Base-by-base conservation (phyloP, 371 early-diverging fungal genomes). In the Zancudomyces culisetae region DNA sequence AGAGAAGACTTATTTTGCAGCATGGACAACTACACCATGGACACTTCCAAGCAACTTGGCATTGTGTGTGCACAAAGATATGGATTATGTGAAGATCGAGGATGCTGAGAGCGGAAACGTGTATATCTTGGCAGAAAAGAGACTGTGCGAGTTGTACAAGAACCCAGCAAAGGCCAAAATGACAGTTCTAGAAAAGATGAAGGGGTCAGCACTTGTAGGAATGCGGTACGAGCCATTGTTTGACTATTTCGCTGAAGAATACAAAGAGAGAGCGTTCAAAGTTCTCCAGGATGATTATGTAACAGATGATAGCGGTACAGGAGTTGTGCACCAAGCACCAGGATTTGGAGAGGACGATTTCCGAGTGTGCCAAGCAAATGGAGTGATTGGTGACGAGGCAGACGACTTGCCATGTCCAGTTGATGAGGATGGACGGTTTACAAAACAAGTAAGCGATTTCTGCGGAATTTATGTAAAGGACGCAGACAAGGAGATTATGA, bases 11-110 rank as follows among this genome's bases (percentile, higher is more conserved):
- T 67, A 78, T 30, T 64, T 99, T 52, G 73, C 98, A 28, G 96
- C 96, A 1, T 99, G 99, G 99, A 99, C 99, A 22, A 99, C 99
- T 43, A 99, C 99, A 3, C 99, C 99, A 30, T 99, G 99, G 99
- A 99, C 99, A 18, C 70, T 99, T 51, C 99, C 99, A 27, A 82
- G 87, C 62, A 97, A 98, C 72, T 70, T 94, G 70, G 99, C 85
- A 45, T 76, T 99, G 1, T 84, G 86, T 64, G 91, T 98, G 43
- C 78, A 98, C 69, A 90, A 91, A 39, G 80, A 80, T 4, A 90
- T 90, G 65, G 87, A 87, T 47, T 99, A 99, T 64, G 75, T 87
- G 62, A 88, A 99, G 73, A 90, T 98, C 70, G 70, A 79, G 60
- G 90, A 85, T 57, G 74, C 58, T 4, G 77, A 80, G 60, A 77